Base-by-base conservation (phyloP, 2,329 filamentous ascomycete genomes). In the Aspergillus sp. region DNA sequence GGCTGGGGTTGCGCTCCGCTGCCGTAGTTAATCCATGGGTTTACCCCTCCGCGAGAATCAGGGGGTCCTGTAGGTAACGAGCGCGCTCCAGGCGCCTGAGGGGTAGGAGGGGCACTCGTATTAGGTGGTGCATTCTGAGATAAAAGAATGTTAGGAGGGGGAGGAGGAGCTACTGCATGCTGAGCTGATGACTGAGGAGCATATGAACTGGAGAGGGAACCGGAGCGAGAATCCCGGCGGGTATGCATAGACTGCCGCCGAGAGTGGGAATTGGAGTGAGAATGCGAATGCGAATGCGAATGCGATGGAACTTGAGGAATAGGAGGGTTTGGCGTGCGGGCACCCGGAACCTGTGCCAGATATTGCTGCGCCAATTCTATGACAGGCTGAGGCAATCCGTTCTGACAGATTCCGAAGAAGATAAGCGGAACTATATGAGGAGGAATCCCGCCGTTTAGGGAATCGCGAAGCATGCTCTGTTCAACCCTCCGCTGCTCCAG, bases 341-440 rank as follows among this genome's bases (percentile, higher is more conserved):
- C 37, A 17, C 51, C 61, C 14, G 75, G 33, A 41, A 74, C 60
- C 52, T 74, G 74, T 6, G 80, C 77, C 70, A 88, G 81, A 66
- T 84, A 86, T 66, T 90, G 87, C 68, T 90, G 88, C 12, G 85
- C 83, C 83, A 83, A 87, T 69, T 91, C 88, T 53, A 90, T 65
- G 3, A 84, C 83, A 33, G 82, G 80, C 62, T 84, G 85, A 19
- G 87, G 80, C 27, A 88, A 73, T 55, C 80, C 67, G 37, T 85
- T 86, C 40, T 87, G 87, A 46, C 83, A 83, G 81, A 91, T 87
- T 44, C 87, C 87, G 12, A 87, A 84, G 73, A 93, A 91, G 23
- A 93, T 86, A 58, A 91, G 77, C 6, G 90, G 90, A 25, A 92
- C 82, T 82, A 92, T 85, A 37, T 87, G 82, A 12, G 89, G 88